Percentiles rank a stretch among this genome's conserved stretches.
Conservation (phyloP, 176 grass and related monocot species). For the Cymbopogon citratus region DNA sequence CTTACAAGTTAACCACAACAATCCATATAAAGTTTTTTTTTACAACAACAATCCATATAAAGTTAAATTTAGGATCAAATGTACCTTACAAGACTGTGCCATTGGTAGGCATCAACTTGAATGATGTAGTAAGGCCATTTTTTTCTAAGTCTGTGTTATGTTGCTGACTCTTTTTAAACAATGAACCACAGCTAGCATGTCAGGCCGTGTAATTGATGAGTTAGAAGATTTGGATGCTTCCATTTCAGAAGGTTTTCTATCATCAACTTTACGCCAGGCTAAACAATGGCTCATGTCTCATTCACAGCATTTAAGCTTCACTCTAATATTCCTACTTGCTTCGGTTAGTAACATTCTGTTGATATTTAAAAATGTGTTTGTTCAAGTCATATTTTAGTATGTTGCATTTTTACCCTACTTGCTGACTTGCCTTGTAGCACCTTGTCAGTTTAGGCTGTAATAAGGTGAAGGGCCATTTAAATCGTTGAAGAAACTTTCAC, state of each 20-base stretch:
- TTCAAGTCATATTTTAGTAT: background rate
- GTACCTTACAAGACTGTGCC: background rate
- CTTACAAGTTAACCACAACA: slow-evolving; percentile 6
- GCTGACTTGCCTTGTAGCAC: slow-evolving; percentile 4
- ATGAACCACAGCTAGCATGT: slow-evolving; percentile 67
- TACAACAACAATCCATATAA: background rate
- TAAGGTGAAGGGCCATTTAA: slow-evolving; percentile 6
- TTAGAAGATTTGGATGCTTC: slow-evolving; percentile 59
- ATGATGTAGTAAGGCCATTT: background rate
- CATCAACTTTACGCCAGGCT: slow-evolving; percentile 53
- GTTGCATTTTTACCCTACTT: background rate
- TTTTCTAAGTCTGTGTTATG: slow-evolving; percentile 1
- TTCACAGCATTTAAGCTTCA: slow-evolving; percentile 74
- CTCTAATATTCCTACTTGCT: slow-evolving; percentile 80
- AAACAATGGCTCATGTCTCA: slow-evolving; percentile 89
- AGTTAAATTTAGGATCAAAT: background rate
- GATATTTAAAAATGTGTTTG: slow-evolving; percentile 18
- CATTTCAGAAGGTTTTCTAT: slow-evolving; percentile 45
- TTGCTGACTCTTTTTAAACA: slow-evolving; percentile 21
- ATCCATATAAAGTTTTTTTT: too few relatives aligned
- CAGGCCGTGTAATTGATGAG: slow-evolving; percentile 60
- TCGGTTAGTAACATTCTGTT: slow-evolving; percentile 61
- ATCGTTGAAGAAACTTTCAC: background rate
- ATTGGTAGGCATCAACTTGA: background rate
- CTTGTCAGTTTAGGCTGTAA: background rate